Evolutionary conservation across 129 eudicot species (phyloP).

Genomic region (Solidago caesia): DNA sequence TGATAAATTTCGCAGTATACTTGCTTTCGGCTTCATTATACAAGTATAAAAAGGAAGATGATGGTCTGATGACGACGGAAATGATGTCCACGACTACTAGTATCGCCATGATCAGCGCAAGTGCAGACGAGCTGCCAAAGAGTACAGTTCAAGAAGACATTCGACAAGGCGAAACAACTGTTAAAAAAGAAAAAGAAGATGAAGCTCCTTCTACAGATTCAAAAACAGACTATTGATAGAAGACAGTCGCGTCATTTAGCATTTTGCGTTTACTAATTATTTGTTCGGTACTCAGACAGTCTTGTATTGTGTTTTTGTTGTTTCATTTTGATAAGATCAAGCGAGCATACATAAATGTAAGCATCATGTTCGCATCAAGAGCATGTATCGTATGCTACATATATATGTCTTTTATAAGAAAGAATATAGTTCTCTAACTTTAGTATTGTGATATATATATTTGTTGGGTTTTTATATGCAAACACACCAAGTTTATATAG

Average conservation of each 20-base stretch:
- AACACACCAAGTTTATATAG: too few relatives aligned
- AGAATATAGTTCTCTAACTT: neutral
- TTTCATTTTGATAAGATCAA: neutral
- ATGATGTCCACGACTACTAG: conserved; percentile 33
- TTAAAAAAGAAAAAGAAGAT: conserved; percentile 12
- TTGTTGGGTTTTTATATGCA: too few relatives aligned
- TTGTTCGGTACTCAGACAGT: neutral
- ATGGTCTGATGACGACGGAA: conserved; percentile 15
- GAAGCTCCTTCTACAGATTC: conserved; percentile 7
- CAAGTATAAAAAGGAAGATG: conserved; percentile 56
- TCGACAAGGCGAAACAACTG: conserved; percentile 3
- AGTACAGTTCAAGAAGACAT: conserved; percentile 20
- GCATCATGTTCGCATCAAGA: neutral
- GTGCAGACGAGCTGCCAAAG: conserved; percentile 14
- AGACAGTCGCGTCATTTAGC: neutral
- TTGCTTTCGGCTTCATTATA: conserved; percentile 55
- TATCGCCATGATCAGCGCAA: conserved; percentile 31
- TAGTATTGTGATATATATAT: neutral
- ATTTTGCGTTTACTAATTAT: neutral
- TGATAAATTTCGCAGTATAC: conserved; percentile 50
- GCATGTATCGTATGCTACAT: neutral
- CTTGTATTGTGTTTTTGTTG: neutral
- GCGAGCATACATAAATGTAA: conserved; percentile 3
- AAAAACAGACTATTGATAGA: conserved; percentile 15
- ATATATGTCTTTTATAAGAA: neutral